phyloP scores from a whole-genome alignment of 2,329 filamentous ascomycete species.

The Alternaria alternata region DNA sequence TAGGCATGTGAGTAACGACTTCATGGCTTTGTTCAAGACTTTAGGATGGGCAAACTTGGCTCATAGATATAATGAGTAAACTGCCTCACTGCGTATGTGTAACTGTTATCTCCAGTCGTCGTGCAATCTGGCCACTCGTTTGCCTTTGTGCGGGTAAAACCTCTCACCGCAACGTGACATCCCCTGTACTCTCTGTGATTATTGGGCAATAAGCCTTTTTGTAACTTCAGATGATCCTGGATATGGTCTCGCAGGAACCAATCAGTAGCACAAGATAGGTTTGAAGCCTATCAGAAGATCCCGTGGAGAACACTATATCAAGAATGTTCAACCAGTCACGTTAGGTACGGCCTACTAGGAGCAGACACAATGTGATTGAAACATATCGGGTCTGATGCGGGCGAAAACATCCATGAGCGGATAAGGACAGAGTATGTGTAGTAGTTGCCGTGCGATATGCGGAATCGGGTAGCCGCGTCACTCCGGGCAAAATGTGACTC shows the following conservation, averaged over 20 bases:
- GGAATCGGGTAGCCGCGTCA: not conserved
- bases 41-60: not conserved
- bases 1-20: not conserved
- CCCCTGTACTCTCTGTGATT: too few relatives aligned
- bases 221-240: not conserved
- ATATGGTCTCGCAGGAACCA: not conserved
- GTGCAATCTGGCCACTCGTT: not conserved
- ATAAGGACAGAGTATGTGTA: not conserved
- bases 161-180: not conserved
- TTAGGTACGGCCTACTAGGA: not conserved
- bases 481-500: not conserved
- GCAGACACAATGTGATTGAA: not conserved
- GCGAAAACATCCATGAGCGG: not conserved
- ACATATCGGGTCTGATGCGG: accelerated
- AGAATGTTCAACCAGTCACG: not conserved
- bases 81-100: not conserved
- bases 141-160: not conserved
- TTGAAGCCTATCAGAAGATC: too few relatives aligned
- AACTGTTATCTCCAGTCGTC: not conserved
- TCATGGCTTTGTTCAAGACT: not conserved
- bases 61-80: not conserved
- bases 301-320: not conserved
- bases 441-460: not conserved
- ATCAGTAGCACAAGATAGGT: too few relatives aligned
- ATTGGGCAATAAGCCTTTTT: too few relatives aligned